Evolutionary conservation across 176 grass and related monocot genomes (phyloP).

Genomic region (Zizania latifolia): DNA sequence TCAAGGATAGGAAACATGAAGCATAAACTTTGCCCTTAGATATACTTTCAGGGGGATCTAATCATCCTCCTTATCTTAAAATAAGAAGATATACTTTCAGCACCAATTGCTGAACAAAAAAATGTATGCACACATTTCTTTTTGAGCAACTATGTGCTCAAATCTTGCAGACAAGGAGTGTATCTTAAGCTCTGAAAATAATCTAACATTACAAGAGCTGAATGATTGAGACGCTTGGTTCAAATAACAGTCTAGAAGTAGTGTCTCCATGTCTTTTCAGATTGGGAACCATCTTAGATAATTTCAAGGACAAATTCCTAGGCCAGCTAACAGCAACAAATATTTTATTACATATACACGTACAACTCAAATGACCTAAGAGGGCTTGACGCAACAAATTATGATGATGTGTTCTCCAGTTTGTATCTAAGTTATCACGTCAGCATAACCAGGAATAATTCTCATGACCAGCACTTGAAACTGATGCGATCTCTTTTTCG

Average conservation of each 20-base stretch:
- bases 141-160: slow-evolving; percentile 10
- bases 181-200: neutral
- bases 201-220: neutral
- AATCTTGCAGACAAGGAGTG: neutral
- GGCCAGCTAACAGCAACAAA: slow-evolving; percentile 8
- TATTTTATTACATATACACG: neutral
- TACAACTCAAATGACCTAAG: neutral
- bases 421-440: neutral
- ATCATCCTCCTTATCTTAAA: no score
- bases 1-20: slow-evolving; percentile 27
- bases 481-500: neutral
- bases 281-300: neutral
- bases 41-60: slow-evolving; percentile 17
- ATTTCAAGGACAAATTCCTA: slow-evolving; percentile 14
- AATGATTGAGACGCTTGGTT: neutral
- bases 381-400: neutral
- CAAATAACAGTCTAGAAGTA: neutral
- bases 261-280: neutral
- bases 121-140: no score
- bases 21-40: slow-evolving; percentile 27
- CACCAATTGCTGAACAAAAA: slow-evolving; percentile 24
- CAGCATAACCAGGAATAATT: slow-evolving; percentile 1
- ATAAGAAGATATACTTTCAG: slow-evolving; percentile 13
- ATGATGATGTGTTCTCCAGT: no score
- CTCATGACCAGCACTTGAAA: neutral